phyloP scores from a whole-genome alignment of 164 flowering plant species.

The Magnolia kwangsiensis region DNA sequence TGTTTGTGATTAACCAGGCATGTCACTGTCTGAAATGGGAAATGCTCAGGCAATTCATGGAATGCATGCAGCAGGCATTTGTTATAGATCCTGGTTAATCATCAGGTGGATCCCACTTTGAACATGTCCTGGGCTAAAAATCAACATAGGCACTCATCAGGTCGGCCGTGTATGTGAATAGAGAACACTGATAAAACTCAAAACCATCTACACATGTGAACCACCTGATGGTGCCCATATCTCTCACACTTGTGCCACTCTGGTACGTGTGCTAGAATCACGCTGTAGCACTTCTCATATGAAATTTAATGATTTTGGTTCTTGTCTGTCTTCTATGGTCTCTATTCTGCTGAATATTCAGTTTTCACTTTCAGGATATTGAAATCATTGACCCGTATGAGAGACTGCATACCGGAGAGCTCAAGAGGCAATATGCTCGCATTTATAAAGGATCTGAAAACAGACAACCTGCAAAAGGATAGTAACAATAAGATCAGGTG shows the following conservation, averaged over 20 bases:
- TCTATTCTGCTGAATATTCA: conserved; percentile 7
- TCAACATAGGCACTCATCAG: neutral
- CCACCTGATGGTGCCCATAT: too few relatives aligned
- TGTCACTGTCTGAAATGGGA: neutral
- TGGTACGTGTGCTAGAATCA: too few relatives aligned
- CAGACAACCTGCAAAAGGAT: conserved; percentile 41
- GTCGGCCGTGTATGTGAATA: neutral
- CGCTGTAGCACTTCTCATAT: too few relatives aligned
- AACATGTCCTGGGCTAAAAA: neutral
- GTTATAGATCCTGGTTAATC: neutral
- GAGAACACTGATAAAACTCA: too few relatives aligned
- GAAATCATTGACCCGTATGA: conserved; percentile 83
- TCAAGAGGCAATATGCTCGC: conserved; percentile 38
- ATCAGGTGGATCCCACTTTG: neutral
- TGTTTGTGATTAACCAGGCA: conserved; percentile 9
- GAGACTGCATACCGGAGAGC: conserved; percentile 52
- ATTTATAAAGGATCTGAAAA: conserved; percentile 45
- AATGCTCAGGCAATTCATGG: neutral
- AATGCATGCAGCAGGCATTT: neutral
- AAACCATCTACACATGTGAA: neutral
- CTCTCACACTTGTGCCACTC: too few relatives aligned
- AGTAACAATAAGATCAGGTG: conserved; percentile 36
- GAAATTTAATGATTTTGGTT: neutral
- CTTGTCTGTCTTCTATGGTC: neutral
- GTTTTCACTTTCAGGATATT: conserved; percentile 50